Evolutionary conservation across 345 rosid species (phyloP), one percentile per base, ranked within the genome.

Genomic region (Xanthoceras sorbifolium): DNA sequence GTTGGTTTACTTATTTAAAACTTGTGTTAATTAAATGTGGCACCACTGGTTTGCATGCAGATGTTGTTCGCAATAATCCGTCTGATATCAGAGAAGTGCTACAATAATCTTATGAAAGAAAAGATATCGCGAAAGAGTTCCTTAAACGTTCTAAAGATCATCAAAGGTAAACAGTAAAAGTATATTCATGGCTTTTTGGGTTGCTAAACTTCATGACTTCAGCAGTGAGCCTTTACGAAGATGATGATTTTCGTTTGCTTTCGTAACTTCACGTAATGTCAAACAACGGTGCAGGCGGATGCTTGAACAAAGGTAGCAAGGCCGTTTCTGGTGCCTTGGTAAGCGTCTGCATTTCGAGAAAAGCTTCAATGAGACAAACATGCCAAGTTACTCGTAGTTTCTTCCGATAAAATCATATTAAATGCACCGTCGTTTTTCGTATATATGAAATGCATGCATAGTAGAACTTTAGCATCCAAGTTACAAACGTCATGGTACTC

Each of bases 121-220:
- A 89, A 65, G 97, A 96, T 77, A 73, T 93, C 70, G 89, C 92
- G 0, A 86, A 89, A 79, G 98, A 92, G 89, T 96, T 96, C 86
- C 81, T 91, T 38, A 97, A 92, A 76, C 94, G 98, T 23, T 91
- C 97, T 36, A 79, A 85, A 78, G 97, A 92, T 62, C 87, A 91
- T 83, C 95, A 93, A 70, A 89, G 84, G 99, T 94, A n/a, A n/a
- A n/a, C n/a, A n/a, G n/a, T n/a, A 77, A 66, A n/a, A 38, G 42
- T 38, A 7, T 6, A 38, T 38, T 38, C 42, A 38, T 7, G 42
- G 9, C 1, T 38, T 38, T 38, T 38, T 38, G 42, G 42, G 0
- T 38, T 38, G 42, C 7, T 38, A 9, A 38, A 38, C 42, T 38
- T n/a, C n/a, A n/a, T n/a, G n/a, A n/a, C n/a, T n/a, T 38, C n/a